Evolutionary conservation across 495 filamentous ascomycete genomes (phyloP).

Genomic region (Letharia lupina): DNA sequence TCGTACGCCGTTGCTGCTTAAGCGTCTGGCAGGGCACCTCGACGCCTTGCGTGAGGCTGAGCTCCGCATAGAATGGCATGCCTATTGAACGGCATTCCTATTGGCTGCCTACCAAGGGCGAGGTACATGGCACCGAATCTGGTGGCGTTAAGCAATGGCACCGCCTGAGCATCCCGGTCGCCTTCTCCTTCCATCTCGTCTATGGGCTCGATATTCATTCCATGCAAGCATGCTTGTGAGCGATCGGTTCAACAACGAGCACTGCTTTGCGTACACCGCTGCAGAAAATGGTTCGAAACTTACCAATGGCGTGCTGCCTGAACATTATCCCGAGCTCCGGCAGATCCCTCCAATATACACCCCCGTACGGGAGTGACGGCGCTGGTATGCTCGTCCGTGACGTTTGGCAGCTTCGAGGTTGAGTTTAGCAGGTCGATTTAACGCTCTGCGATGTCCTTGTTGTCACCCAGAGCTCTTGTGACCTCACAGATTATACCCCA

Average conservation of each 20-base stretch:
- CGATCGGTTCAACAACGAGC: neutral
- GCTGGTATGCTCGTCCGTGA: neutral
- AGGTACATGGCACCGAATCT: conserved; percentile 17
- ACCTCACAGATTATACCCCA: conserved; percentile 13
- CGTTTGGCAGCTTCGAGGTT: conserved; percentile 8
- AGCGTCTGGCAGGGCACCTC: conserved; percentile 14
- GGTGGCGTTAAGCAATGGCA: neutral
- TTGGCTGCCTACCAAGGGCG: conserved; percentile 6
- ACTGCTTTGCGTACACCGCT: neutral
- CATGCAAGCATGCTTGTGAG: neutral
- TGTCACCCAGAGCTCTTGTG: neutral
- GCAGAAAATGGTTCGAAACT: neutral
- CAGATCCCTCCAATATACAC: conserved; percentile 14
- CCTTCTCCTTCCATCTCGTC: conserved; percentile 3
- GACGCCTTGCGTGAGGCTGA: conserved; percentile 11
- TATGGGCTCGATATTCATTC: conserved; percentile 3
- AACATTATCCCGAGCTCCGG: conserved; percentile 11
- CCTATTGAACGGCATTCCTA: conserved; percentile 18
- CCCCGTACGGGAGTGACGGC: neutral
- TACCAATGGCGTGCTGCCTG: conserved; percentile 9
- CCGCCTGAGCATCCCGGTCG: conserved; percentile 4
- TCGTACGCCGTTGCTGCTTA: conserved; percentile 10
- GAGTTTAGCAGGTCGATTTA: conserved; percentile 7
- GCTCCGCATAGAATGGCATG: conserved; percentile 16
- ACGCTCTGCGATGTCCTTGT: neutral